A percentile compares a stretch with the other conserved stretches of the same genome.
Conservation (phyloP, 2,329 filamentous ascomycete genomes). For the Colletotrichum sp. region DNA sequence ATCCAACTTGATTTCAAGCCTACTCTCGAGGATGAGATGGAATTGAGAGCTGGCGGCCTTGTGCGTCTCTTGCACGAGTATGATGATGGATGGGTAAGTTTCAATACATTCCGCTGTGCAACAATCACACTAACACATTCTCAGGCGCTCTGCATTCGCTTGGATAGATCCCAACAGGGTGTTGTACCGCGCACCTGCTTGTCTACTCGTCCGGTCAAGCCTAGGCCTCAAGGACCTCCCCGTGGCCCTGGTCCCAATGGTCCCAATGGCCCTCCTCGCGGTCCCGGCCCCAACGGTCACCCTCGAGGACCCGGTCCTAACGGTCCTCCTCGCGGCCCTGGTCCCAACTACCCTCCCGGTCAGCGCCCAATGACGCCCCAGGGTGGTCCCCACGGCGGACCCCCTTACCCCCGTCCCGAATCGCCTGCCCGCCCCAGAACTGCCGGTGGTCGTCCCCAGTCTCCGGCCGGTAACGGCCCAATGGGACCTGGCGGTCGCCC, state of each 20-base stretch:
- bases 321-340: conserved; percentile 32
- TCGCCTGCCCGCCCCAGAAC: conserved; percentile 37
- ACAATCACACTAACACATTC: conserved; percentile 32
- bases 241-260: conserved; percentile 59
- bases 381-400: conserved; percentile 33
- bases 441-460: conserved; percentile 42
- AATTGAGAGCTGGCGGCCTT: conserved; percentile 79
- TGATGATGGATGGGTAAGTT: conserved; percentile 94
- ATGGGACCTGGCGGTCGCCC: conserved; percentile 41
- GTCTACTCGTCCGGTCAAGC: conserved; percentile 89
- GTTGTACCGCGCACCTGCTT: conserved; percentile 93
- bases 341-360: conserved; percentile 35
- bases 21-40: conserved; percentile 90
- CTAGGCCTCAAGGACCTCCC: conserved; percentile 62
- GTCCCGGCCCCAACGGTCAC: conserved; percentile 35
- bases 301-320: conserved; percentile 28
- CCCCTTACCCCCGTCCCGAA: conserved; percentile 36
- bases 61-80: conserved; percentile 94
- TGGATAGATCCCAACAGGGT: conserved; percentile 91
- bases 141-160: conserved; percentile 86
- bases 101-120: neutral
- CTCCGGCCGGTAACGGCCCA: conserved; percentile 41
- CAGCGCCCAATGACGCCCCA: conserved; percentile 46
- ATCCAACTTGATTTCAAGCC: conserved; percentile 95
- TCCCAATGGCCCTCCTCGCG: conserved; percentile 35